Conservation (phyloP, 2,329 filamentous ascomycete genomes). For the Claviceps sp. region DNA sequence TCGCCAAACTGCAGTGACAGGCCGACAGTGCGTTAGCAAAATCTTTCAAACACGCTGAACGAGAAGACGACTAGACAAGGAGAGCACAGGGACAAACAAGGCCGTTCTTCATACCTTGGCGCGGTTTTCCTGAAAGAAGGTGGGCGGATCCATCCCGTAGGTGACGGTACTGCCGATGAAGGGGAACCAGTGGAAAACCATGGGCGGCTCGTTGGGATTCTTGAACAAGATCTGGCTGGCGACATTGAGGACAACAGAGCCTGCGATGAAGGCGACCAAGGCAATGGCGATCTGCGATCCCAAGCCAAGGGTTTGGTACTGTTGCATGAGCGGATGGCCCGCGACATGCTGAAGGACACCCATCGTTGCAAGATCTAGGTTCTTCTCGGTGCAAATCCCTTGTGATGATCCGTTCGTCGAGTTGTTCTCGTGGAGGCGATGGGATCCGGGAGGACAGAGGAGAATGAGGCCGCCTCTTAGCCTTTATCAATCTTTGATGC, state of each 20-base stretch:
- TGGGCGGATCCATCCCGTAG: conserved; percentile 89
- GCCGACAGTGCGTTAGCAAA: background rate
- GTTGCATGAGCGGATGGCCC: conserved; percentile 34
- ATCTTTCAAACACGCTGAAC: background rate
- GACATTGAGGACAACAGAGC: conserved; percentile 65
- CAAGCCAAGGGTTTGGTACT: conserved; percentile 34
- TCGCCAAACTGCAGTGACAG: conserved; percentile 56
- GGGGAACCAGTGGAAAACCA: conserved; percentile 73
- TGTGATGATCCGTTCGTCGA: background rate
- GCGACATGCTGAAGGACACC: conserved; percentile 40
- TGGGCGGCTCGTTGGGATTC: conserved; percentile 67
- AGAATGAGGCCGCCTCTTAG: background rate
- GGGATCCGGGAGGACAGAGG: background rate
- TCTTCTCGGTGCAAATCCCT: background rate
- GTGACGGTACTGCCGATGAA: conserved; percentile 81
- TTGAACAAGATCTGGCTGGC: conserved; percentile 65
- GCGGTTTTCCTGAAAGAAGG: conserved; percentile 66
- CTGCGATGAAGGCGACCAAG: conserved; percentile 29
- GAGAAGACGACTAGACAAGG: background rate
- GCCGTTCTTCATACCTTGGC: conserved; percentile 49
- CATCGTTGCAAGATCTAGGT: conserved; percentile 25
- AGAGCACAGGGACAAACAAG: background rate
- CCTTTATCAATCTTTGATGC: background rate
- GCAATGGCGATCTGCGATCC: conserved; percentile 33
- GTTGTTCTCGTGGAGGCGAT: background rate